Base-by-base conservation (phyloP, 176 grass and related monocot species). In the Eremochloa ophiuroides region DNA sequence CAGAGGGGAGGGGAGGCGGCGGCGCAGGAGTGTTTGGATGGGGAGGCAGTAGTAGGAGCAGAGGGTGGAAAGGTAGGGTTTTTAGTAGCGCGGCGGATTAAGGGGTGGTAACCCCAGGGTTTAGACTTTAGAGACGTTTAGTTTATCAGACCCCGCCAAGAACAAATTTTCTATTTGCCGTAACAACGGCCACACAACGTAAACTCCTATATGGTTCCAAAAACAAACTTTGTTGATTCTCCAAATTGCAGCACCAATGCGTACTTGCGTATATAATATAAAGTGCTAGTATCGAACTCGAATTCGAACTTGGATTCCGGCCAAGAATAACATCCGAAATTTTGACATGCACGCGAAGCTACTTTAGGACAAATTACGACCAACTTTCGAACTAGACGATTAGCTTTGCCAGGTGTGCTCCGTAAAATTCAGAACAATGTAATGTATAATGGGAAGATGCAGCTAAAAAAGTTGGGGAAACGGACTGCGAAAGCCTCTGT, bases 61-160 rank as follows among this genome's bases (percentile, higher is more conserved):
- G 14, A 41, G 18, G 22, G 15, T 1, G 14, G 46, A 29, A 53
- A 80, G 42, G 82, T 89, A 89, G 87, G 87, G 76, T 85, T 85
- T 84, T 80, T 75, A 80, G 34, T 71, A 51, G 40, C 75, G 25
- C 20, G 38, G 66, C 23, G 29, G 40, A 38, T 23, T 62, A 31
- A n/a, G 59, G 1, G 48, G 47, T 50, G 38, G 69, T 80, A 64
- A 44, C 2, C 47, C 4, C 5, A 83, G 81, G 86, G 47, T 84
- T 80, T 56, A 56, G 22, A n/a, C n/a, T n/a, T n/a, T n/a, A n/a
- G n/a, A n/a, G n/a, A 23, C 7, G 17, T 4, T 35, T 35, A 35
- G 39, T 40, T 51, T 51, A 53, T 53, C 47, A 83, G 59, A n/a
- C 74, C 38, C 76, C 76, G 41, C 48, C 38, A 81, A 48, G 39